Evolutionary conservation across 306 rosid species (phyloP), one percentile per base, ranked within the genome.

Genomic region (Lithocarpus polystachyus): DNA sequence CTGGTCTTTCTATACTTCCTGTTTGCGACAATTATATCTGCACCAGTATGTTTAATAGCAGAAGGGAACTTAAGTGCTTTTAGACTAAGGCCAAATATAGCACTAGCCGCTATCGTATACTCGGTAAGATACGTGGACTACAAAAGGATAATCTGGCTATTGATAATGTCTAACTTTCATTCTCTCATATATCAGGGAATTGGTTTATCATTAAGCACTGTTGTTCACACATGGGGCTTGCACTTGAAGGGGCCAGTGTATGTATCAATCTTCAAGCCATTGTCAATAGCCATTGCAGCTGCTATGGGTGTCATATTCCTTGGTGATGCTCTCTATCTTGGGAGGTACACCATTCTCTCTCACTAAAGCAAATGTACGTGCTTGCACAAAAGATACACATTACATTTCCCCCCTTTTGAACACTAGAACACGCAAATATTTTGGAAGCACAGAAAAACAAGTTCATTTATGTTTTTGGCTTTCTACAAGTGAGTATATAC

Each of bases 1-100:
- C 82, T 87, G 72, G 88, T 86, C 3, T 77, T 87, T 74, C 43
- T 85, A 10, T 91, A 76, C 84, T 82, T 80, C 85, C 35, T 89
- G 43, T 82, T 82, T 1, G 88, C 84, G 60, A 56, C 84, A 70
- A 73, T 87, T 5, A 24, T 89, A 56, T 83, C 91, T 68, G 69
- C 80, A 40, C 90, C 91, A 14, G 45, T 75, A 26, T 89, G 89
- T 80, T 57, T 89, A 19, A 53, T 90, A 14, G 82, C 83, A 43
- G 92, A 87, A 77, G 3, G 65, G 56, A 81, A 90, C 71, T 56
- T 78, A 57, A 79, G 81, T 59, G 74, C 82, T 51, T 88, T 92
- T 89, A 85, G 61, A 74, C 71, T 81, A 45, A 84, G 61, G 31
- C 87, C 77, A 31, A 86, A 79, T 56, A 73, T 90, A 24, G 40